Base-by-base conservation (phyloP, 805 yeast genomes). In the Tetrapisispora taiwanensis region DNA sequence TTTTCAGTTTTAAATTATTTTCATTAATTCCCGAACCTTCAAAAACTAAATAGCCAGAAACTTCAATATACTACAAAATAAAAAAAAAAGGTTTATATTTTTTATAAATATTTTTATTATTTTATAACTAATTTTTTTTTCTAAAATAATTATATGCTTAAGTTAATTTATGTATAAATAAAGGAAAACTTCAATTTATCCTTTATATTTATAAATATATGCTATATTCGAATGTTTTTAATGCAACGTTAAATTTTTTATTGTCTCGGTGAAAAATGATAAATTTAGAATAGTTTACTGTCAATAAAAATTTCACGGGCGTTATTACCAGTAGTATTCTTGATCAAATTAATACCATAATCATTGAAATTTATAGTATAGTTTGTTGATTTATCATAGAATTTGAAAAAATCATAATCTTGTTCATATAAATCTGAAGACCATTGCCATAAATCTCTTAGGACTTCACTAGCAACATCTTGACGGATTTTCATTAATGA, bases 371-470 rank as follows among this genome's bases (percentile, higher is more conserved):
- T 47, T 7, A 48, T 41, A 3, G 46, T 34, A 4, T 28, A 19
- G 28, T 48, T 41, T n/a, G n/a, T 26, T 8, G 24, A 10, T 30
- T 22, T 30, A n/a, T 42, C 39, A 32, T 26, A 12, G 5, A 45
- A 34, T 22, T 36, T 35, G 41, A 54, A 55, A 17, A 55, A 32
- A 7, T 41, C 44, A 18, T 41, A 41, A 4, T 42, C 42, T 17
- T 39, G 45, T 3, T 49, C 18, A 17, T 48, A 44, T 15, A 55
- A 36, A n/a, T 34, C 44, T 7, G 18, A 27, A 3, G 52, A 39
- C 36, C 38, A 42, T 2, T 41, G 42, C 50, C 52, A 49, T 20
- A 53, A 43, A 22, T 48, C 47, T 7, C 45, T 39, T 13, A 52
- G 30, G 38, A 48, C 36, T 43, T 34, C 7, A 32, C 18, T 30